A percentile compares a stretch with the other conserved stretches of the same genome.
Conservation (phyloP, 2,329 filamentous ascomycete genomes). For the Phaeophleospora eucalypticola region DNA sequence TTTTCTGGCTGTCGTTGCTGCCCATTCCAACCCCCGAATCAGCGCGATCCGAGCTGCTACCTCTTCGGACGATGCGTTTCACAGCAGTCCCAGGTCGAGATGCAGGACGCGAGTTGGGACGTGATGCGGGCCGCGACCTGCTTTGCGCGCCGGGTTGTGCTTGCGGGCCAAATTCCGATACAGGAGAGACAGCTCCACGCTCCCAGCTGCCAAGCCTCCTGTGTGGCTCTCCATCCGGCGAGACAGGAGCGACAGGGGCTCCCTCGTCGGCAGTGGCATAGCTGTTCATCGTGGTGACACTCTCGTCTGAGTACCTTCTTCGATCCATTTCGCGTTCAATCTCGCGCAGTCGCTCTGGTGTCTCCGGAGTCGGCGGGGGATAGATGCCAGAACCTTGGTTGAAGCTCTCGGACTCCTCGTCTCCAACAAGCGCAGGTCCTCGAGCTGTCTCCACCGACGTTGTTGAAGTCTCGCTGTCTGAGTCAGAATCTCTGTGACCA, state of each 20-base stretch:
- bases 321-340: slow-evolving; percentile 34
- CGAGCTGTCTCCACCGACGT: slow-evolving; percentile 52
- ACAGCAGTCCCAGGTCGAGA: slow-evolving; percentile 6
- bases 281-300: slow-evolving; percentile 57
- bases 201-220: slow-evolving; percentile 1
- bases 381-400: slow-evolving; percentile 20
- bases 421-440: slow-evolving; percentile 19
- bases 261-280: slow-evolving; percentile 62
- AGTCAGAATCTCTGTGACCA: slow-evolving; percentile 36
- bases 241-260: neutral
- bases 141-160: neutral
- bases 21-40: slow-evolving; percentile 29
- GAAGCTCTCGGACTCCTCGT: slow-evolving; percentile 18
- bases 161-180: neutral
- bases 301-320: slow-evolving; percentile 56
- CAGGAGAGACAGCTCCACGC: slow-evolving; percentile 6
- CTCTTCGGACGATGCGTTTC: slow-evolving; percentile 2
- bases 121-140: neutral
- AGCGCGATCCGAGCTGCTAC: slow-evolving; percentile 28
- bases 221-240: slow-evolving; percentile 7
- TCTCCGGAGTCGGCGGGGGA: slow-evolving; percentile 29
- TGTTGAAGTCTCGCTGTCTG: slow-evolving; percentile 32
- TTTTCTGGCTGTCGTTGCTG: slow-evolving; percentile 21
- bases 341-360: slow-evolving; percentile 31
- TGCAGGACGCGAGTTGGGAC: slow-evolving; percentile 1